Conservation (phyloP, 2,329 filamentous ascomycete genomes). For the Alternaria sp. region DNA sequence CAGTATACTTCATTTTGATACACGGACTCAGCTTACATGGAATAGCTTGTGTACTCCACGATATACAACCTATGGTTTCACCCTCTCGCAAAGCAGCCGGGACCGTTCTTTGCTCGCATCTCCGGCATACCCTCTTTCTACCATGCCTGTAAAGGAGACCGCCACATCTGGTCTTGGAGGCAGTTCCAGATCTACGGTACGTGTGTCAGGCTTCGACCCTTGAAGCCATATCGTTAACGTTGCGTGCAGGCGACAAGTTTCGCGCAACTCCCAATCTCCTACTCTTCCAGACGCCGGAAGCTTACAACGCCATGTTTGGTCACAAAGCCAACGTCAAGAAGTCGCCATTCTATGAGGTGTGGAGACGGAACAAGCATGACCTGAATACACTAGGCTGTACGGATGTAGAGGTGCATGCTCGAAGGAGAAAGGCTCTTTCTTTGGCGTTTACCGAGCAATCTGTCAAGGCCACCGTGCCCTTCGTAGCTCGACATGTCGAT, state of each 20-base stretch:
- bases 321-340: slow-evolving; percentile 15
- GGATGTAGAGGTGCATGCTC: slow-evolving; percentile 15
- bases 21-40: not conserved
- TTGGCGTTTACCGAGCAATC: slow-evolving; percentile 23
- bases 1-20: not conserved
- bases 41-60: not conserved
- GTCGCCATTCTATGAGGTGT: slow-evolving; percentile 20
- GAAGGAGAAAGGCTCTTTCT: slow-evolving; percentile 18
- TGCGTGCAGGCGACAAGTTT: slow-evolving; percentile 1
- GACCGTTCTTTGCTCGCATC: slow-evolving; percentile 10
- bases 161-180: slow-evolving; percentile 24
- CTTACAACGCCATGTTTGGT: slow-evolving; percentile 51
- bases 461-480: slow-evolving; percentile 9
- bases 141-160: slow-evolving; percentile 13
- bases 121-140: slow-evolving; percentile 16
- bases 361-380: slow-evolving; percentile 14
- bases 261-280: slow-evolving; percentile 47
- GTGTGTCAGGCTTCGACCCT: not conserved
- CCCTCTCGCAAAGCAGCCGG: slow-evolving; percentile 11
- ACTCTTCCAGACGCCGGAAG: slow-evolving; percentile 70
- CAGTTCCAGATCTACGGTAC: slow-evolving; percentile 11
- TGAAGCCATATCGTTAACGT: not conserved
- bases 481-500: slow-evolving; percentile 21
- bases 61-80: slow-evolving; percentile 16
- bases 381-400: slow-evolving; percentile 12